Base-by-base conservation (phyloP, 352 stramenopile genomes). In the Phytophthora aleatoria region DNA sequence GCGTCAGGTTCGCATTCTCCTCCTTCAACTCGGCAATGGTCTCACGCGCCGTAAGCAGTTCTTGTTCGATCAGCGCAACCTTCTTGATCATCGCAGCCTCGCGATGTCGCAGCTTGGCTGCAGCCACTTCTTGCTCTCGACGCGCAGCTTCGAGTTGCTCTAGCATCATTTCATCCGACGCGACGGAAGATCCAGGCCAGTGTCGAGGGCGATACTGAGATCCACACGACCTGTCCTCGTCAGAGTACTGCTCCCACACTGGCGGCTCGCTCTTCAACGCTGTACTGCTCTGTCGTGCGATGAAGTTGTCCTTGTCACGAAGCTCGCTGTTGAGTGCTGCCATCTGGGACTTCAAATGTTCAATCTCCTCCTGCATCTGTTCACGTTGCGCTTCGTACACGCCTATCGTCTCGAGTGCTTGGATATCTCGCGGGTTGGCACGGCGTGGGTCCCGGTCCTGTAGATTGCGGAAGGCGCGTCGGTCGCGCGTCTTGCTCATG, bases 61-160 rank as follows among this genome's bases (percentile, higher is more conserved):
- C 83, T 24, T 83, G 73, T 53, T 95, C 85, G 50, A 96, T 91
- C 35, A 74, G 74, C 15, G 57, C 72, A 24, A 96, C 75, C 52
- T 95, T 94, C 64, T 89, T 83, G 13, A 94, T 74, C 81, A 95
- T 93, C 3, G 69, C 71, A 39, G 71, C 48, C 61, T 96, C 87
- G 4, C 85, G 76, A 60, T 87, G 74, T 1, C 84, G 80, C 13
- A 95, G 62, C 26, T 79, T 83, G 1, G 65, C 63, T n/a, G 84
- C 76, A 20, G 73, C 77, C 31, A 84, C 66, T 59, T 94, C 85
- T 76, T 95, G 87, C 15, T 93, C 82, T 26, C 82, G 74, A 30
- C 87, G 71, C 7, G 83, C 87, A 30, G 80, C 65, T 62, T 96
- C 88, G 2, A 96, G 72, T 43, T 83, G 75, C 53, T 94, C 76